A percentile compares a stretch with the other conserved stretches of the same genome.
Evolutionary conservation across 768 basidiomycete genomes (phyloP).

Genomic region (Psilocybe tampanensis): DNA sequence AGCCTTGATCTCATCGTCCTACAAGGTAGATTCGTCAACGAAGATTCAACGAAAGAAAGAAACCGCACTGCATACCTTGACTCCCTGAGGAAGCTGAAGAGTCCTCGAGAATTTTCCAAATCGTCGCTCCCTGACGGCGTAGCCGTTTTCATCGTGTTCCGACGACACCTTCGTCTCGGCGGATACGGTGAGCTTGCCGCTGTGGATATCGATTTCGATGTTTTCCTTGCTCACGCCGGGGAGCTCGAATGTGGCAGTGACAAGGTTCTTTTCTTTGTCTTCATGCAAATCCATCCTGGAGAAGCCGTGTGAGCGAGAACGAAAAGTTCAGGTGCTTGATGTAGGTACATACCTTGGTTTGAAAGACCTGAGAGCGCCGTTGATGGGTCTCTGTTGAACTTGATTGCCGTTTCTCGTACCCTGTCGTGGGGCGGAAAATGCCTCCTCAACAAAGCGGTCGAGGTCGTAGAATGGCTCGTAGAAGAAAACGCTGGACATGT

Average conservation of each 20-base stretch:
- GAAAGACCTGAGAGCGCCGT: conserved; percentile 19
- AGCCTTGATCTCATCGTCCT: conserved; percentile 33
- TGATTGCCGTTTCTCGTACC: neutral
- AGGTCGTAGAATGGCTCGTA: conserved; percentile 50
- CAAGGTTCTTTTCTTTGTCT: conserved; percentile 41
- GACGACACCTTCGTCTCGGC: conserved; percentile 40
- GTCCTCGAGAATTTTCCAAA: conserved; percentile 46
- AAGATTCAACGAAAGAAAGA: no score
- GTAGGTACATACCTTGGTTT: conserved; percentile 33
- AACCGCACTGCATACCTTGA: conserved; percentile 40
- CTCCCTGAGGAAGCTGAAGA: conserved; percentile 51
- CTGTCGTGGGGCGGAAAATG: conserved; percentile 10
- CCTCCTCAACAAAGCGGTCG: conserved; percentile 44
- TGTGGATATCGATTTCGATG: conserved; percentile 49
- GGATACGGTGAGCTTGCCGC: conserved; percentile 49
- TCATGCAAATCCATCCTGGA: conserved; percentile 57
- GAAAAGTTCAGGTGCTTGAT: neutral
- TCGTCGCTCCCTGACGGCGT: conserved; percentile 47
- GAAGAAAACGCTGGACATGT: conserved; percentile 32
- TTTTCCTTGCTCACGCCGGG: conserved; percentile 55
- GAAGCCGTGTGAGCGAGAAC: neutral
- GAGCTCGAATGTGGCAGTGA: conserved; percentile 58
- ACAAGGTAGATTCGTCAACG: no score
- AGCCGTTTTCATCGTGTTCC: conserved; percentile 35
- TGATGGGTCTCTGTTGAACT: conserved; percentile 6